Percentiles rank a stretch among this genome's conserved stretches.
Conservation (phyloP, 371 early-diverging fungal genomes). For the Cokeromyces recurvatus region DNA sequence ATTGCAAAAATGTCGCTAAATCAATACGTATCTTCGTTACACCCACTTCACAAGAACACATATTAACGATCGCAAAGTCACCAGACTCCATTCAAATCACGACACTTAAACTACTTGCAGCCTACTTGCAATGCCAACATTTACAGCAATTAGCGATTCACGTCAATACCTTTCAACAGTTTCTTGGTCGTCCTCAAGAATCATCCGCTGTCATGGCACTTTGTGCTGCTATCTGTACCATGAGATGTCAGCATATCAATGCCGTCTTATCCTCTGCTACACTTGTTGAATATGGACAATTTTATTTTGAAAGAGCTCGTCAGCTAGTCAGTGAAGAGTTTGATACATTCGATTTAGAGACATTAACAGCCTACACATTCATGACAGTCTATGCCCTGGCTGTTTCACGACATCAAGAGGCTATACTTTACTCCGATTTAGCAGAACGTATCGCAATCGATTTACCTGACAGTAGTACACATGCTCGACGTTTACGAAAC, state of each 20-base stretch:
- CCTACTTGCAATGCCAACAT: slow-evolving; percentile 33
- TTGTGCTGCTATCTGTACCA: slow-evolving; percentile 30
- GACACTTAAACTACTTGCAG: slow-evolving; percentile 14
- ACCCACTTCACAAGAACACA: slow-evolving; percentile 7
- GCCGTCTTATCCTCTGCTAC: slow-evolving; percentile 16
- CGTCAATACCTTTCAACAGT: slow-evolving; percentile 21
- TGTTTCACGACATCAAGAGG: slow-evolving; percentile 12
- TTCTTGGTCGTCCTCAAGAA: too few relatives aligned
- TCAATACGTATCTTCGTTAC: slow-evolving; percentile 14
- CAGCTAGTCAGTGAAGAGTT: slow-evolving; percentile 27
- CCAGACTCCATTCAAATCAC: slow-evolving; percentile 10
- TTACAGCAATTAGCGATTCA: slow-evolving; percentile 29
- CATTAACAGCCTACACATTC: slow-evolving; percentile 22
- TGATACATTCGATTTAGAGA: slow-evolving; percentile 32
- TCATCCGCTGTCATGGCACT: slow-evolving; percentile 26
- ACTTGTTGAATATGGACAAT: slow-evolving; percentile 24
- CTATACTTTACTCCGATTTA: slow-evolving; percentile 19
- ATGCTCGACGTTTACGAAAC: slow-evolving; percentile 11
- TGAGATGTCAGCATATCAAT: slow-evolving; percentile 30
- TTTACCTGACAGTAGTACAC: slow-evolving; percentile 7
- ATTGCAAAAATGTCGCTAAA: slow-evolving; percentile 22
- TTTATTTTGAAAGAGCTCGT: slow-evolving; percentile 31
- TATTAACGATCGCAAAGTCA: slow-evolving; percentile 7
- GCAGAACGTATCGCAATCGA: slow-evolving; percentile 25
- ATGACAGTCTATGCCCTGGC: slow-evolving; percentile 26